Evolutionary conservation across 768 basidiomycete genomes (phyloP).

Genomic region (Auricularia sp.): DNA sequence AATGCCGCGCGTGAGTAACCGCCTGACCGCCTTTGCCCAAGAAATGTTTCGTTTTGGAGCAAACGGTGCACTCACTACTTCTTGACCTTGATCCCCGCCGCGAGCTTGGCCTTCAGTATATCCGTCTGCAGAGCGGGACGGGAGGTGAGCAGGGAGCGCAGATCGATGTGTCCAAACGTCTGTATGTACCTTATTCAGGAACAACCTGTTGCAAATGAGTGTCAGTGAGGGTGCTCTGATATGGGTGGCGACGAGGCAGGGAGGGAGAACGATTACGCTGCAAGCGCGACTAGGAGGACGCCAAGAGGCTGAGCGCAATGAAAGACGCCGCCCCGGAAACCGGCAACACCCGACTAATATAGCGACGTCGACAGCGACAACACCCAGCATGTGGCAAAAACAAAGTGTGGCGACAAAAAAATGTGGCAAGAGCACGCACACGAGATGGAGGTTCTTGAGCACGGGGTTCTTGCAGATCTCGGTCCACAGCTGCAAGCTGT

Average conservation of each 20-base stretch:
- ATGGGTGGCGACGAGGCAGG: not conserved
- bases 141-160: conserved; percentile 15
- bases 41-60: no score
- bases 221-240: not conserved
- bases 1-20: not conserved
- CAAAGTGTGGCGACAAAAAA: not conserved
- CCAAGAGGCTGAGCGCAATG: not conserved
- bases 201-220: conserved; percentile 23
- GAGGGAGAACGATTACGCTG: no score
- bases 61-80: conserved; percentile 52
- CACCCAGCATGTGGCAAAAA: no score
- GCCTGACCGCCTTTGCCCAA: not conserved
- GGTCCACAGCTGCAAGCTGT: conserved; percentile 71
- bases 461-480: conserved; percentile 68
- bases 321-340: not conserved
- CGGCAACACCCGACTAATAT: no score
- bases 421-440: conserved; percentile 17
- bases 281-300: no score
- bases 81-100: conserved; percentile 54
- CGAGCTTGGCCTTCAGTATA: conserved; percentile 61
- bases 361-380: no score
- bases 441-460: conserved; percentile 59
- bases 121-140: conserved; percentile 60
- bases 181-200: conserved; percentile 64
- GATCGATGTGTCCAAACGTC: conserved; percentile 33